Base-by-base conservation (phyloP, 148 eudicot species). In the Fagopyrum esculentum region DNA sequence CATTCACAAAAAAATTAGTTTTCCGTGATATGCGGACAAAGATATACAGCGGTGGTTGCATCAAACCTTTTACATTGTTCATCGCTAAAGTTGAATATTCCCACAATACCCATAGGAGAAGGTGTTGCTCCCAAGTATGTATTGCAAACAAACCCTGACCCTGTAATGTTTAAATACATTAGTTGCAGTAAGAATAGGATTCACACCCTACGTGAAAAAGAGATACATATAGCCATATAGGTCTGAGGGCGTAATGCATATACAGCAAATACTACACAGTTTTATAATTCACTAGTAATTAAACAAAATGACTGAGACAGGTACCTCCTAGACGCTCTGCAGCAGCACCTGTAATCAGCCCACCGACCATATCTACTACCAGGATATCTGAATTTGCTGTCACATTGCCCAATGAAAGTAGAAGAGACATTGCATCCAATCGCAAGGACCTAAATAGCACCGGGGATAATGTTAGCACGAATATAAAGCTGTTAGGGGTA, bases 321-420 rank as follows among this genome's bases (percentile, higher is more conserved):
- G 47, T 78, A 95, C 98, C 98, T 92, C 98, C 98, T 77, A 95
- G 79, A 52, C 97, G 93, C 82, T 95, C 98, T 68, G 97, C 97
- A 64, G 88, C 89, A 72, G 98, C 90, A 78, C 97, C 98, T 73
- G 97, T 92, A 82, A 90, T 77, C 49, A 95, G 73, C 73, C 98
- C 98, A 73, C 95, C 93, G 69, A 92, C 86, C 97, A 89, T 92
- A 82, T 95, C 97, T 74, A 95, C 85, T 75, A 88, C 82, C 73
- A 95, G 86, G 78, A 92, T 90, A 82, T 95, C 92, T 61, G 98
- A 89, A 77, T 90, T 71, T 45, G 97, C 87, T 48, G 91, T 82
- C 45, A 87, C 87, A 84, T 95, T 92, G 54, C 91, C 97, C 88
- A 92, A 71, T 48, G 97, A 86, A 69, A 95, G 97, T 77, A 95